Evolutionary conservation across 2,329 filamentous ascomycete species (phyloP), one percentile per base, ranked within the genome.

Genomic region (Mycosphaerella sp.): DNA sequence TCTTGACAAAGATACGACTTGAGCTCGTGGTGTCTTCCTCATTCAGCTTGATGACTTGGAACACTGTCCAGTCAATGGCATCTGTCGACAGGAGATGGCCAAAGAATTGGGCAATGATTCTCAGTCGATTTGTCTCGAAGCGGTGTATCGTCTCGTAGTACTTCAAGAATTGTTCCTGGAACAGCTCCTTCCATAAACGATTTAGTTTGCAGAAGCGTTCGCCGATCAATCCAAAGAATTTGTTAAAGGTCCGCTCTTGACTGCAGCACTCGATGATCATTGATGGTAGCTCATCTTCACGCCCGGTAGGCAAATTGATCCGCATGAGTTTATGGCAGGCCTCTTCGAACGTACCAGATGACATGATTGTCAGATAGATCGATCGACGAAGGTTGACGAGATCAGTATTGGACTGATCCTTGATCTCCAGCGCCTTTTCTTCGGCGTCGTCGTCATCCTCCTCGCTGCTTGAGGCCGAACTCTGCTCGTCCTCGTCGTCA

Each of bases 121-220:
- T 86, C 38, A 98, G 79, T 57, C 89, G 84, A 72, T 96, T 97
- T 40, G 92, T 97, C 70, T 97, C 93, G 70, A 95, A 95, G 12
- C 93, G 87, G 72, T 98, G 93, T 58, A 97, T 97, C 0, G 91
- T 97, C 58, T 95, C 89, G 77, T 96, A 98, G 73, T 97, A 96
- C 65, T 91, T 91, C 57, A 81, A 80, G 70, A 98, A 98, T 21
- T 86, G 82, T 61, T 89, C 82, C 71, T 97, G 90, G 61, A 97
- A 97, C 5, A 97, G 79, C 59, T 95, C 89, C 29, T 84, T 87
- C 93, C 93, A 98, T 48, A 96, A 80, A 21, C 93, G 83, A 72
- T 97, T 97, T 66, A 98, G 83, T 73, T 95, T 96, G 66, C 90
- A 89, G 72, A 98, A 95, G 23, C 92, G 83, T 74, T 98, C 93